Evolutionary conservation across 371 early-diverging fungal genomes (phyloP).

Genomic region (Mucor plumbeus): DNA sequence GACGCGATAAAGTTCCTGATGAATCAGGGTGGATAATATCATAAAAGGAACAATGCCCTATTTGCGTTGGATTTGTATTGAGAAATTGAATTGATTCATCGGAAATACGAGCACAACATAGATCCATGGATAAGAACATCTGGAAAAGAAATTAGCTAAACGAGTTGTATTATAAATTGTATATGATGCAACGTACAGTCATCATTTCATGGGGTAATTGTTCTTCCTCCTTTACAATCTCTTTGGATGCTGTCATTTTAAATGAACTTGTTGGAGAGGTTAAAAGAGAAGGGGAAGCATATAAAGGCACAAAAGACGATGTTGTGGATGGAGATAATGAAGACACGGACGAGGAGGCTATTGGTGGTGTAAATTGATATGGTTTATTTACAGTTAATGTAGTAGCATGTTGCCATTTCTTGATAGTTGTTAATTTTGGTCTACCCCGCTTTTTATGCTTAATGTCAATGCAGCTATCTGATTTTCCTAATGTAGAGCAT

Average conservation of each 20-base stretch:
- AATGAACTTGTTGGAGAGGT: slow-evolving; percentile 20
- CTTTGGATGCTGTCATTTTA: slow-evolving; percentile 17
- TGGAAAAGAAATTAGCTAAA: background rate
- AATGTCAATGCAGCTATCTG: slow-evolving; percentile 28
- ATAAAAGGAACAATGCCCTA: slow-evolving; percentile 27
- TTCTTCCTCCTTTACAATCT: background rate
- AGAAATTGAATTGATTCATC: slow-evolving; percentile 29
- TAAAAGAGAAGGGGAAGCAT: background rate
- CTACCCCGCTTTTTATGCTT: slow-evolving; percentile 31
- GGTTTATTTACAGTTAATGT: slow-evolving; percentile 1
- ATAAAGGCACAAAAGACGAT: slow-evolving; percentile 4
- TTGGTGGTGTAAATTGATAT: background rate
- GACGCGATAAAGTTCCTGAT: slow-evolving; percentile 16
- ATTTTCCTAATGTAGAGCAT: slow-evolving; percentile 21
- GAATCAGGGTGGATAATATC: slow-evolving; percentile 26
- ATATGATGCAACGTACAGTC: slow-evolving; percentile 2
- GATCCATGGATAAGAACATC: slow-evolving; percentile 31
- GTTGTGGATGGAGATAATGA: background rate
- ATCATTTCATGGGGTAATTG: slow-evolving; percentile 14
- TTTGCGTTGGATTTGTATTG: slow-evolving; percentile 21
- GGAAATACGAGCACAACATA: slow-evolving; percentile 29
- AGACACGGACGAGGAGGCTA: no score
- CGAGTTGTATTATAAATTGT: no score
- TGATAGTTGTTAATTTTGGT: slow-evolving; percentile 17
- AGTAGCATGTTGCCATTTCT: background rate